Evolutionary conservation across 2,329 filamentous ascomycete genomes (phyloP).

Genomic region (Diplodia seriata): DNA sequence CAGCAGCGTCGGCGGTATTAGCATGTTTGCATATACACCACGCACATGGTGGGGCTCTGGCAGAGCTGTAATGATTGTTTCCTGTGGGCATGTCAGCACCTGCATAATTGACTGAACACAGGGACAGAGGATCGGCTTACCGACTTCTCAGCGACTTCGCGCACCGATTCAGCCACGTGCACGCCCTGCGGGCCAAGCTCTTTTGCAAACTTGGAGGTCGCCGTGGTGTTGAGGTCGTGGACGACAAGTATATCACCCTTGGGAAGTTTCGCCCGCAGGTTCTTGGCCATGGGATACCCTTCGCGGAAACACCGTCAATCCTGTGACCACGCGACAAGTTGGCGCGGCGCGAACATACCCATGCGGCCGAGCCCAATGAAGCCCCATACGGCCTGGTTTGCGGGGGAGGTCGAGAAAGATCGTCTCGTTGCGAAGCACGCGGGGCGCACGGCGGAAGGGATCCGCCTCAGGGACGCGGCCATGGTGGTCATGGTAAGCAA

Average conservation of each 20-base stretch:
- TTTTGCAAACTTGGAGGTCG: conserved; percentile 63
- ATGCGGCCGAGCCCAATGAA: conserved; percentile 60
- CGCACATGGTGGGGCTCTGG: conserved; percentile 61
- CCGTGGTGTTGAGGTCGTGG: conserved; percentile 68
- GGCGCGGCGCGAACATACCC: conserved; percentile 48
- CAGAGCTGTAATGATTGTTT: conserved; percentile 61
- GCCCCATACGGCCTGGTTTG: conserved; percentile 55
- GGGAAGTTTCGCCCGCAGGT: conserved; percentile 71
- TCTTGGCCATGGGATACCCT: conserved; percentile 78
- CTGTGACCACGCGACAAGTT: conserved; percentile 24
- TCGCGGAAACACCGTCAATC: conserved; percentile 20
- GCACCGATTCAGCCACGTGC: conserved; percentile 62
- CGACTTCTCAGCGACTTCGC: conserved; percentile 70
- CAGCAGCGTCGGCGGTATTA: conserved; percentile 64
- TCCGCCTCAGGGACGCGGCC: conserved; percentile 35
- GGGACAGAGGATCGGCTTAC: conserved; percentile 64
- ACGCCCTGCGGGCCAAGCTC: conserved; percentile 61
- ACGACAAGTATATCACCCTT: conserved; percentile 67
- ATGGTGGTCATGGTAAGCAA: conserved; percentile 35
- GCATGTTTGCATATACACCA: conserved; percentile 68
- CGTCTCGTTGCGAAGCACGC: conserved; percentile 38
- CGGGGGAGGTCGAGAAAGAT: conserved; percentile 53
- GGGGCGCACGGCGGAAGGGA: conserved; percentile 34
- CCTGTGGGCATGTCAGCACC: conserved; percentile 42
- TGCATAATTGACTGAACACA: conserved; percentile 53